These are phyloP conservation scores for Komagataea norvegica DNA, from an alignment of 1,139 yeast species.

Conservation along the genomic window DNA sequence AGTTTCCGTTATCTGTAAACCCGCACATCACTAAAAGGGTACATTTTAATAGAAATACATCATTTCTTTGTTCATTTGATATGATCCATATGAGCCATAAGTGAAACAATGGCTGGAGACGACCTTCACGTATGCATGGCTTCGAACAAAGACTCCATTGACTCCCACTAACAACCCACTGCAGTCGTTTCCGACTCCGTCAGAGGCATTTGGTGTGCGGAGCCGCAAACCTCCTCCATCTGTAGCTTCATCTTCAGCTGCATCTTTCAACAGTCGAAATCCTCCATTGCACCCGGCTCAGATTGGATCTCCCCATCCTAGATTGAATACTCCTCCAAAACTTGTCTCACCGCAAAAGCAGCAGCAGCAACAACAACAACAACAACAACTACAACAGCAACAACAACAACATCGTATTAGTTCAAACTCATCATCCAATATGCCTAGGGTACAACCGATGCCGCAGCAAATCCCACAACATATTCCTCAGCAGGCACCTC, in stretches of 20 bases:
- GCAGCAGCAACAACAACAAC: conserved; percentile 1
- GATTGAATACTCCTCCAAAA: conserved; percentile 4
- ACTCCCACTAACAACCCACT: conserved; percentile 7
- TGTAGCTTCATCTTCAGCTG: background rate
- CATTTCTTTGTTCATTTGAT: background rate
- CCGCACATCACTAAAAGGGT: conserved; percentile 2
- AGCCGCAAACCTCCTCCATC: conserved; percentile 9
- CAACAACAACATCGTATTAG: conserved; percentile 5
- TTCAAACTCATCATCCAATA: background rate
- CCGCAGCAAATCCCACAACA: conserved; percentile 3
- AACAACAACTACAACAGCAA: background rate
- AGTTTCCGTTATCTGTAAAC: background rate
- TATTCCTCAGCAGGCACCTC: background rate
- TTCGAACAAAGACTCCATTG: background rate
- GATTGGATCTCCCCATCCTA: background rate
- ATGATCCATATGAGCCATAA: no score
- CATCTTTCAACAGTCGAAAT: conserved; percentile 5
- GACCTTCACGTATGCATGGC: conserved; percentile 20
- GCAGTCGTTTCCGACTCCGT: conserved; percentile 30
- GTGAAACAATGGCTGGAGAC: conserved; percentile 19
- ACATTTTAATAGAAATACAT: background rate
- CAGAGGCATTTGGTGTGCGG: conserved; percentile 27
- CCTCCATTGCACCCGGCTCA: conserved; percentile 7
- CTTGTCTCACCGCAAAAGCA: background rate
- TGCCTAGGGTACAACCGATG: background rate